Conservation (phyloP, 1,139 yeast genomes). For the Zygoascus hellenicus region DNA sequence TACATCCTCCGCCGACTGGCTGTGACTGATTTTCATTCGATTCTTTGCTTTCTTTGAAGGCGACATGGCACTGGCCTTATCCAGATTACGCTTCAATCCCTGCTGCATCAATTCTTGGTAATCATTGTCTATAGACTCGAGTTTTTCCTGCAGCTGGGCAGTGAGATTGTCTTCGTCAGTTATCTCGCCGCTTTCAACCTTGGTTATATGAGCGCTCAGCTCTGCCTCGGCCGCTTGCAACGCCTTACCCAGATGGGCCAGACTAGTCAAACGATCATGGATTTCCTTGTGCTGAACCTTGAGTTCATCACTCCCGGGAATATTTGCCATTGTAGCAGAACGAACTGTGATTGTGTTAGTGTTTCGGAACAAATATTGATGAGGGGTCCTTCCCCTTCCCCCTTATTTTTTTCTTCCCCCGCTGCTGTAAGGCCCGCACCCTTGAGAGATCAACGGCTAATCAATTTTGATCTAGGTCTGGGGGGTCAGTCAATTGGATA, state of each 20-base stretch:
- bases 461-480: too few species aligned
- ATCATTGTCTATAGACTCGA: slow-evolving; percentile 16
- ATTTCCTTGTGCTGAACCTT: slow-evolving; percentile 17
- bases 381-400: too few species aligned
- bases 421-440: too few species aligned
- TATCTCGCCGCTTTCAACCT: slow-evolving; percentile 1
- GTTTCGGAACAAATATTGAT: too few species aligned
- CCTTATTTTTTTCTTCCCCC: too few species aligned
- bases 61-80: not conserved
- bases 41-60: not conserved
- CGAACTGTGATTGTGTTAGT: too few species aligned
- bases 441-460: too few species aligned
- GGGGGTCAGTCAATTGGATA: too few species aligned
- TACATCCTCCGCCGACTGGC: slow-evolving; percentile 42
- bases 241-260: slow-evolving; percentile 17
- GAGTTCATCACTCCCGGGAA: slow-evolving; percentile 10
- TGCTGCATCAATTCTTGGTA: slow-evolving; percentile 18
- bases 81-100: not conserved
- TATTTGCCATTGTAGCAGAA: too few species aligned
- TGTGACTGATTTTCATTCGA: not conserved
- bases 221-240: slow-evolving; percentile 18
- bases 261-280: slow-evolving; percentile 16
- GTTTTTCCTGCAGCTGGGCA: slow-evolving; percentile 13
- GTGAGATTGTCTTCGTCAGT: slow-evolving; percentile 8
- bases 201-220: slow-evolving; percentile 13